Base-by-base conservation (phyloP, 2,329 filamentous ascomycete species). In the Phialophora expanda region DNA sequence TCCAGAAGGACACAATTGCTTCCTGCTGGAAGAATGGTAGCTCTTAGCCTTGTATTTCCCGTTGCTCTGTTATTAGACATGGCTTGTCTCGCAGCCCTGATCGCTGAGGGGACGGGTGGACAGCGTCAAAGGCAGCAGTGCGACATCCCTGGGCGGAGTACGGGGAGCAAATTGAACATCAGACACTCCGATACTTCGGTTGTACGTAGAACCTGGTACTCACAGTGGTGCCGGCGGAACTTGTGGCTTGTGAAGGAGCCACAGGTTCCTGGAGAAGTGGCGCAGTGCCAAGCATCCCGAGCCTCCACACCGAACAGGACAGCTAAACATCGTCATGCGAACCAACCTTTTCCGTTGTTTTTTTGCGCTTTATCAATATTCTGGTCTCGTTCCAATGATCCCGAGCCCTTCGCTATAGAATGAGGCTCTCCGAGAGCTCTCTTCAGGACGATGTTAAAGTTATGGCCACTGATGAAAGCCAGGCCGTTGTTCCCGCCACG, bases 381-480 rank as follows among this genome's bases (percentile, higher is more conserved):
- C 4, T 32, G 20, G 28, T 28, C 8, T 20, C 24, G 3, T 32
- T 11, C 28, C 8, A 9, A 53, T 53, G 6, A 34, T 20, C 6
- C 53, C 26, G 6, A n/a, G 7, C 11, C 28, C 28, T 20, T 55
- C 53, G 12, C 14, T 3, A 28, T 30, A 55, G 28, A 24, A 61
- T 61, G 58, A 17, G 3, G 28, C 30, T 26, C n/a, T 9, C 28
- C 30, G 53, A 61, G 48, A 51, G 20, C 22, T 9, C 28, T 53
- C 30, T 8, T 14, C 26, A 22, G 5, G 51, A 64, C 32, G 26
- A 61, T 65, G 58, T 30, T 34, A 22, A 2, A 54, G 54, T 34
- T 24, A 66, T 65, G 66, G 17, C 56, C 28, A 56, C 56, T 12
- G 64, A 61, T 38, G 62, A 57, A 28, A 46, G 32, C 22, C 38